Evolutionary conservation across 163 green algal genomes (phyloP), one percentile per base, ranked within the genome.

Genomic region (Coccomyxa subellipsoidea): DNA sequence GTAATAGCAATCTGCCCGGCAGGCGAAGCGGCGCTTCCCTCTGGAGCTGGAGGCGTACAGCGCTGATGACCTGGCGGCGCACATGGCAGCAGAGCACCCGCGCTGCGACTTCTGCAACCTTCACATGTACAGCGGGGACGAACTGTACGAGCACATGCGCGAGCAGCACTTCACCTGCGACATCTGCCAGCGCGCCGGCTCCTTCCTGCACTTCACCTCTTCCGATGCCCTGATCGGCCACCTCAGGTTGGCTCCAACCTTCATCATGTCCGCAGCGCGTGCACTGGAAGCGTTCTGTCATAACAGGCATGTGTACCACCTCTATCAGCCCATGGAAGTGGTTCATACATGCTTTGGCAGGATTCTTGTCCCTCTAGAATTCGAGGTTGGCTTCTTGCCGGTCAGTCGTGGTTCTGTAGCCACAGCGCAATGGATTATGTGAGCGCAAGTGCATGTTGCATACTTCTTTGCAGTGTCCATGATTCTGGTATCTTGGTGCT

Each of bases 261-360:
- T n/a, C n/a, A n/a, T n/a, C n/a, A n/a, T n/a, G n/a, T 75, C 29
- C n/a, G 69, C 2, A 34, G n/a, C 87, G 84, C 38, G 23, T 59
- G 47, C 47, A 59, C 47, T n/a, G n/a, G n/a, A n/a, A n/a, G n/a
- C n/a, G n/a, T n/a, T n/a, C n/a, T n/a, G n/a, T n/a, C n/a, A n/a
- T n/a, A n/a, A n/a, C n/a, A n/a, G n/a, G n/a, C n/a, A n/a, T n/a
- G n/a, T n/a, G n/a, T n/a, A n/a, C n/a, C n/a, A n/a, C n/a, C n/a
- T n/a, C n/a, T n/a, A n/a, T n/a, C n/a, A n/a, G n/a, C n/a, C n/a
- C n/a, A n/a, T n/a, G n/a, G n/a, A n/a, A n/a, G n/a, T n/a, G n/a
- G n/a, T n/a, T n/a, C n/a, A n/a, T n/a, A n/a, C n/a, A n/a, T n/a
- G n/a, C n/a, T n/a, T n/a, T n/a, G n/a, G n/a, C n/a, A n/a, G n/a